Base-by-base conservation (phyloP, 225 moss, liverwort and hornwort genomes). In the Ulota crispa region DNA sequence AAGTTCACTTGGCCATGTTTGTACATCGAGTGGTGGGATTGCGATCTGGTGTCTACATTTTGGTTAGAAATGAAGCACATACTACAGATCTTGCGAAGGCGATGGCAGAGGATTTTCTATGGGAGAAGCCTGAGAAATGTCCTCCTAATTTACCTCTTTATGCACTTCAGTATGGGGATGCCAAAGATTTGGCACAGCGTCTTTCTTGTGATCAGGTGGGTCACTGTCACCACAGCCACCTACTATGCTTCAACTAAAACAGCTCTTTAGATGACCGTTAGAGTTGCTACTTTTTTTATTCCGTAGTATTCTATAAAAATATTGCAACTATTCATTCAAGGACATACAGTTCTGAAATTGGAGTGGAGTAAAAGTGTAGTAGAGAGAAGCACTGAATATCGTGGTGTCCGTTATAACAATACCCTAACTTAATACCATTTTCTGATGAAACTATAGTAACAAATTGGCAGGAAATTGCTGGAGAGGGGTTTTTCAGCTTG, bases 401-500 rank as follows among this genome's bases (percentile, higher is more conserved):
- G 11, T 80, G 26, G 41, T 73, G 60, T 67, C 59, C 30, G 68
- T 68, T 27, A 42, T 16, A 24, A 14, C 19, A 50, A 42, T 13
- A n/a, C 37, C 14, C 75, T 50, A 56, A 27, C 24, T 47, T 64
- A n/a, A 64, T 47, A 7, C 31, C 64, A n/a, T 64, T 28, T 24
- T 23, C 45, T 70, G 32, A 68, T 68, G 18, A 55, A 30, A 65
- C 36, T 27, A 23, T 28, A 16, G 12, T 52, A 39, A 57, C 37
- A 75, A 52, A 70, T 41, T 76, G 59, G 76, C 85, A 94, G 93
- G 95, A 93, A 73, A 95, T 95, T 77, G 95, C 95, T 64, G 93
- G 91, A 76, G 88, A 95, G 14, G 89, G 95, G 0, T 95, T 91
- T 85, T 95, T 95, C 65, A 93, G 92, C 85, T 85, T 95, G 81